Percentiles rank a stretch among this genome's conserved stretches.
phyloP scores from a whole-genome alignment of 306 rosid genomes.

The Cotoneaster glaucophyllus region DNA sequence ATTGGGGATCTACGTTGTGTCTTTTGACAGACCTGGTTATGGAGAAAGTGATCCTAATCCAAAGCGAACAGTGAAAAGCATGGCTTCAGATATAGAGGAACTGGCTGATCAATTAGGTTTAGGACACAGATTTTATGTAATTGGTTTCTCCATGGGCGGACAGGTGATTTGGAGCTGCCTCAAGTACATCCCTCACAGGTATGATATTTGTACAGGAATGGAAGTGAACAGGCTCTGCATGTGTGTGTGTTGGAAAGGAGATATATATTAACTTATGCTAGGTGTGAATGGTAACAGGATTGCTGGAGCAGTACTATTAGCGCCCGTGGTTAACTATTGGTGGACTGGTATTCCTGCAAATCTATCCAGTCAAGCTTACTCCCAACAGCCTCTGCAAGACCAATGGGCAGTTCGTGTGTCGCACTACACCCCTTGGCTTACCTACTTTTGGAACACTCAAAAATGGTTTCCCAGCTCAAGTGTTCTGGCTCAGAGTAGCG shows the following conservation, averaged over 20 bases:
- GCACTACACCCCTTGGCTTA: constrained; percentile 77
- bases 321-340: constrained; percentile 77
- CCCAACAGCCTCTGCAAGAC: constrained; percentile 32
- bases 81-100: constrained; percentile 76
- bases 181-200: constrained; percentile 84
- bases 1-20: constrained; percentile 52
- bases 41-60: constrained; percentile 98
- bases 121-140: constrained; percentile 67
- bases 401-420: constrained; percentile 72
- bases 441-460: constrained; percentile 92
- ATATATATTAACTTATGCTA: constrained; percentile 5
- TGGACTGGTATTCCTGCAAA: constrained; percentile 75
- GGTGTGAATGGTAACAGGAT: constrained; percentile 40
- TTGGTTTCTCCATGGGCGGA: constrained; percentile 84
- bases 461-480: constrained; percentile 58
- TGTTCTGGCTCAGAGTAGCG: constrained; percentile 8
- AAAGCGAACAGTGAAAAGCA: constrained; percentile 54
- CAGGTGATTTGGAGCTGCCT: constrained; percentile 74
- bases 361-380: constrained; percentile 46
- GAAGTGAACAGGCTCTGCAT: background rate
- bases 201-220: constrained; percentile 10
- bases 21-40: constrained; percentile 90
- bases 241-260: background rate
- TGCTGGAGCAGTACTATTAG: constrained; percentile 64
- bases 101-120: constrained; percentile 74